Evolutionary conservation across 2,329 filamentous ascomycete genomes (phyloP).

Genomic region (Alternaria infectoria): DNA sequence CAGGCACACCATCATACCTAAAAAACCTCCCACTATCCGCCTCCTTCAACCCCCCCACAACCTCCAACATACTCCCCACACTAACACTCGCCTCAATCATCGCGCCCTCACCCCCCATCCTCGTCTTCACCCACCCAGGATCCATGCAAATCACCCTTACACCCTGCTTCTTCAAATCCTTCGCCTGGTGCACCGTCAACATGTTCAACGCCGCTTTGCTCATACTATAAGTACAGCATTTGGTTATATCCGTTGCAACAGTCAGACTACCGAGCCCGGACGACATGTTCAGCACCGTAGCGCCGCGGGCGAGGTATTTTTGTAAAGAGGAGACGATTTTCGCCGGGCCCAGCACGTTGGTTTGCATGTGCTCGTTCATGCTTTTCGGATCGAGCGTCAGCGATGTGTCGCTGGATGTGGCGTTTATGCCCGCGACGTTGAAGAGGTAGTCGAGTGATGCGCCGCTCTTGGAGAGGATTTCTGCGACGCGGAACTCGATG

Average conservation of each 20-base stretch:
- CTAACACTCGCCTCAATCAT: slow-evolving; percentile 48
- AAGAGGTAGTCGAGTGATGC: slow-evolving; percentile 52
- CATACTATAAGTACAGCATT: slow-evolving; percentile 51
- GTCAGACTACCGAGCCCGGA: slow-evolving; percentile 43
- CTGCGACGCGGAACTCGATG: slow-evolving; percentile 44
- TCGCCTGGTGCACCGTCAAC: slow-evolving; percentile 52
- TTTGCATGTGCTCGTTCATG: slow-evolving; percentile 50
- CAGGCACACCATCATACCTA: slow-evolving; percentile 43
- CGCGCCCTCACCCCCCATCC: slow-evolving; percentile 53
- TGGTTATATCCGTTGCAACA: slow-evolving; percentile 37
- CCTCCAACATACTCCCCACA: slow-evolving; percentile 49
- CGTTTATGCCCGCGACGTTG: slow-evolving; percentile 53
- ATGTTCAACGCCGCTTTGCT: slow-evolving; percentile 55
- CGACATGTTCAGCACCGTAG: slow-evolving; percentile 46
- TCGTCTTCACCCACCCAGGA: slow-evolving; percentile 55
- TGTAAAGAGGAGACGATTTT: slow-evolving; percentile 52
- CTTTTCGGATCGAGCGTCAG: slow-evolving; percentile 48
- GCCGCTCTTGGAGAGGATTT: slow-evolving; percentile 40
- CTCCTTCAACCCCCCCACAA: slow-evolving; percentile 38
- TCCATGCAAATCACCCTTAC: slow-evolving; percentile 50
- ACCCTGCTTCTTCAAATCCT: slow-evolving; percentile 39
- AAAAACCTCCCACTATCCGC: slow-evolving; percentile 48
- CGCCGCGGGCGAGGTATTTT: slow-evolving; percentile 37
- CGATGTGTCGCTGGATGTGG: slow-evolving; percentile 39
- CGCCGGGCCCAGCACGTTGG: slow-evolving; percentile 58